Evolutionary conservation across 257 asterid genomes (phyloP).

Genomic region (Jacaranda copaia): DNA sequence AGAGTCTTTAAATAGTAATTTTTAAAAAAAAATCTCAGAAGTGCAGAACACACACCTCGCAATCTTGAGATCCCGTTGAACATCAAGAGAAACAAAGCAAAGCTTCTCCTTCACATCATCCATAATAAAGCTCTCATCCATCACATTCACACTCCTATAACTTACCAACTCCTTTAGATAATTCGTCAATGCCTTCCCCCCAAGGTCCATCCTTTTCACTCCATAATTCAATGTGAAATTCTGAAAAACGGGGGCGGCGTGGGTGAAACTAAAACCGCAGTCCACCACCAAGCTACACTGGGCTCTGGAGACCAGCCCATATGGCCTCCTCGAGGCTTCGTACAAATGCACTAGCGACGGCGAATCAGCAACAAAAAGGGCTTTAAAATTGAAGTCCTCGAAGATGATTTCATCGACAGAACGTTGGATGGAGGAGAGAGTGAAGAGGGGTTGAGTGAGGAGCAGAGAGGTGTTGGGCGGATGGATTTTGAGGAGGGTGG

Average conservation of each 20-base stretch:
- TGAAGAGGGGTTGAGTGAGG: slow-evolving; percentile 89
- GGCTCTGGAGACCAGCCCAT: slow-evolving; percentile 72
- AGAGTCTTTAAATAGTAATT: background rate
- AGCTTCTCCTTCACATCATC: slow-evolving; percentile 97
- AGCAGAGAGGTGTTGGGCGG: slow-evolving; percentile 75
- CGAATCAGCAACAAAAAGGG: slow-evolving; percentile 76
- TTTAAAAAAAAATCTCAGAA: background rate
- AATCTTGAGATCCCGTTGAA: slow-evolving; percentile 77
- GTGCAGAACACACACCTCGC: slow-evolving; percentile 59
- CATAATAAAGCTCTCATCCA: slow-evolving; percentile 92
- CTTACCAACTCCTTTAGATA: slow-evolving; percentile 92
- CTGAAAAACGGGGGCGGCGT: slow-evolving; percentile 94
- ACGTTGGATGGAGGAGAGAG: slow-evolving; percentile 80
- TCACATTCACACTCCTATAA: slow-evolving; percentile 90
- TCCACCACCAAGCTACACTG: slow-evolving; percentile 95
- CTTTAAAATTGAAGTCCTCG: slow-evolving; percentile 80
- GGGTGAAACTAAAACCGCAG: slow-evolving; percentile 91
- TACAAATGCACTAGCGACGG: slow-evolving; percentile 89
- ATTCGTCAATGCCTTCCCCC: slow-evolving; percentile 92
- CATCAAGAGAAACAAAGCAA: slow-evolving; percentile 89
- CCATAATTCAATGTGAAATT: slow-evolving; percentile 85
- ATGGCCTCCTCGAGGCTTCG: slow-evolving; percentile 85
- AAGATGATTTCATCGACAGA: slow-evolving; percentile 80
- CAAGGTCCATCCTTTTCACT: slow-evolving; percentile 87
- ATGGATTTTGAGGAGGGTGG: slow-evolving; percentile 65